These are phyloP conservation scores for Turritis glabra DNA, from an alignment of 345 rosid species.

Conservation along the genomic window DNA sequence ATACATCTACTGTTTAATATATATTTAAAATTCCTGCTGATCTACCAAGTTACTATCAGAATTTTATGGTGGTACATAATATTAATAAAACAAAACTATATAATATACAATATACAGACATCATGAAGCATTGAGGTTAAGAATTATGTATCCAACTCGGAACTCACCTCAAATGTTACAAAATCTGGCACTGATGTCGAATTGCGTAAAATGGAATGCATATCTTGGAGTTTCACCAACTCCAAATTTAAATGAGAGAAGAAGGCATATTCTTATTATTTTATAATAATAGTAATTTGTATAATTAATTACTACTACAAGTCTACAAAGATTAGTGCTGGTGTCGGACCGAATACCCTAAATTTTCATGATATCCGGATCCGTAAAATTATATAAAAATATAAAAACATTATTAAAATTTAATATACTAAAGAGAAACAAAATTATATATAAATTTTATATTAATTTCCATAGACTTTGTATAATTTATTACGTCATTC, in stretches of 20 bases:
- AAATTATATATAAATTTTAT: too few relatives aligned
- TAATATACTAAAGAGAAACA: too few relatives aligned
- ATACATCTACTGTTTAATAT: neutral
- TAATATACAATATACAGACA: neutral
- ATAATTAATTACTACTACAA: too few relatives aligned
- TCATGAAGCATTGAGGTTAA: conserved; percentile 6
- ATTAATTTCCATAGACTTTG: too few relatives aligned
- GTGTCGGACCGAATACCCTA: too few relatives aligned
- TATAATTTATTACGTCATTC: too few relatives aligned
- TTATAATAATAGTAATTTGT: neutral
- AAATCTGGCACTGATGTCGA: neutral
- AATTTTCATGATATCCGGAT: too few relatives aligned
- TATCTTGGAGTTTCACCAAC: conserved; percentile 20
- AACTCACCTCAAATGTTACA: conserved; percentile 17
- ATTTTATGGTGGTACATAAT: neutral
- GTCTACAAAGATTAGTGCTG: too few relatives aligned
- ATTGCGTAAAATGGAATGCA: conserved; percentile 1
- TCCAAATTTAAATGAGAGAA: neutral
- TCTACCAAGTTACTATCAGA: neutral
- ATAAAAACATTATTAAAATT: too few relatives aligned
- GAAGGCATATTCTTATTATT: neutral
- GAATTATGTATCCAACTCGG: conserved; percentile 18
- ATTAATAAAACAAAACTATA: neutral
- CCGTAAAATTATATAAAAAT: too few relatives aligned
- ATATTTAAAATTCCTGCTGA: neutral